These are phyloP conservation scores for Monilinia polystroma DNA, from an alignment of 2,329 filamentous ascomycete genomes.

Conservation along the genomic window DNA sequence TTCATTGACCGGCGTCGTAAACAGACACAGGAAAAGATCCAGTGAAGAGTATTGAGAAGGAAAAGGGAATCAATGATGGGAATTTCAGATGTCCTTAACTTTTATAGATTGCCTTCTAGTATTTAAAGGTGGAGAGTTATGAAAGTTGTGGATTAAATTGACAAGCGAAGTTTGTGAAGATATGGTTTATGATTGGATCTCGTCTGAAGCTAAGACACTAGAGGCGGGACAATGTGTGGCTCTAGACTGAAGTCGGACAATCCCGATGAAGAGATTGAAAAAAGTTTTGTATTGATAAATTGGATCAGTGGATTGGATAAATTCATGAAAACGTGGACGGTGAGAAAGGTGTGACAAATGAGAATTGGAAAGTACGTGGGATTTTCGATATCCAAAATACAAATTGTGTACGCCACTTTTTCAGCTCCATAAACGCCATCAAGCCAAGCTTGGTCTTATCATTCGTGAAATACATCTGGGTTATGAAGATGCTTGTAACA, in stretches of 20 bases:
- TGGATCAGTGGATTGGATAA: slow-evolving; percentile 3
- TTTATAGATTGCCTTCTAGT: slow-evolving; percentile 6
- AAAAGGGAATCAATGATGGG: background rate
- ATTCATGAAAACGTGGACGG: background rate
- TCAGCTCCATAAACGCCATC: slow-evolving; percentile 19
- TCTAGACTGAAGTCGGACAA: slow-evolving; percentile 21
- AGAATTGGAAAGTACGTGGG: background rate
- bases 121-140: slow-evolving; percentile 11
- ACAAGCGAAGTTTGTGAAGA: slow-evolving; percentile 1
- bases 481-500: background rate
- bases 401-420: slow-evolving; percentile 20
- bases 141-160: background rate
- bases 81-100: slow-evolving; percentile 18
- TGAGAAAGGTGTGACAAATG: slow-evolving; percentile 14
- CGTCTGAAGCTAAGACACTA: slow-evolving; percentile 16
- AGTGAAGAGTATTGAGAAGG: background rate
- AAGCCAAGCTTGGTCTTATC: slow-evolving; percentile 18
- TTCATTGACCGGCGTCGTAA: slow-evolving; percentile 5
- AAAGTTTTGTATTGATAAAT: slow-evolving; percentile 8
- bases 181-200: slow-evolving; percentile 15
- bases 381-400: background rate
- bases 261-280: slow-evolving; percentile 18
- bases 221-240: background rate
- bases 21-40: background rate
- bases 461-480: slow-evolving; percentile 9